Evolutionary conservation across 441 rosid species (phyloP).

Genomic region (Eugenia klotzschiana): DNA sequence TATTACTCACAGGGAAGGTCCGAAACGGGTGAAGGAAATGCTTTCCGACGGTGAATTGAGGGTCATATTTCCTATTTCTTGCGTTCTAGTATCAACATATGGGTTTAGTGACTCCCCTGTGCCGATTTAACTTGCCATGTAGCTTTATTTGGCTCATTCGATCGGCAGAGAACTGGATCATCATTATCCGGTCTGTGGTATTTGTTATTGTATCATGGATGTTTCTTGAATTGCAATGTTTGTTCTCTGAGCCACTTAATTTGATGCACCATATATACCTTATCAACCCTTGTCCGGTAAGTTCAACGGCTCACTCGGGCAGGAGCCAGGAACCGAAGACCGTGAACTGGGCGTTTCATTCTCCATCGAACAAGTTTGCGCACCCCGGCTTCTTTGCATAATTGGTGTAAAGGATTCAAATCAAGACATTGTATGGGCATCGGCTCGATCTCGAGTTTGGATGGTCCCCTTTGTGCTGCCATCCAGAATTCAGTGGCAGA

Average conservation of each 20-base stretch:
- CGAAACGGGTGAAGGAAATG: constrained; percentile 55
- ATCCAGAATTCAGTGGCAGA: not conserved
- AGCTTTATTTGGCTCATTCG: not conserved
- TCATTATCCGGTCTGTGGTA: not conserved
- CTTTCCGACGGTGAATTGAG: constrained; percentile 41
- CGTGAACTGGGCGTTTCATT: not conserved
- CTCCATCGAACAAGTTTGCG: not conserved
- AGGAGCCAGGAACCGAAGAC: not conserved
- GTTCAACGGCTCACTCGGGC: not conserved
- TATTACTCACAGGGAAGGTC: constrained; percentile 58
- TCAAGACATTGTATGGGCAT: not conserved
- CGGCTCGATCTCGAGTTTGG: too few species aligned
- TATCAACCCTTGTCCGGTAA: not conserved
- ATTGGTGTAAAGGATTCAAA: not conserved
- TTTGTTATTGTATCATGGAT: not conserved
- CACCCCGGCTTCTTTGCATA: not conserved
- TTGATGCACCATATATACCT: not conserved
- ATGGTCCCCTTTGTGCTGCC: not conserved
- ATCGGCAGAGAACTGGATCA: not conserved
- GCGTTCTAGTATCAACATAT: not conserved
- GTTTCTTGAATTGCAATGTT: not conserved
- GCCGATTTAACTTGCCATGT: not conserved
- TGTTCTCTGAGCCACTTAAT: not conserved
- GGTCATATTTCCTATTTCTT: not conserved
- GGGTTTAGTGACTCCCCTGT: not conserved